Percentiles rank a stretch among this genome's conserved stretches.
These are phyloP conservation scores for Amanita molliuscula DNA, from an alignment of 768 basidiomycete genomes.

Conservation along the genomic window DNA sequence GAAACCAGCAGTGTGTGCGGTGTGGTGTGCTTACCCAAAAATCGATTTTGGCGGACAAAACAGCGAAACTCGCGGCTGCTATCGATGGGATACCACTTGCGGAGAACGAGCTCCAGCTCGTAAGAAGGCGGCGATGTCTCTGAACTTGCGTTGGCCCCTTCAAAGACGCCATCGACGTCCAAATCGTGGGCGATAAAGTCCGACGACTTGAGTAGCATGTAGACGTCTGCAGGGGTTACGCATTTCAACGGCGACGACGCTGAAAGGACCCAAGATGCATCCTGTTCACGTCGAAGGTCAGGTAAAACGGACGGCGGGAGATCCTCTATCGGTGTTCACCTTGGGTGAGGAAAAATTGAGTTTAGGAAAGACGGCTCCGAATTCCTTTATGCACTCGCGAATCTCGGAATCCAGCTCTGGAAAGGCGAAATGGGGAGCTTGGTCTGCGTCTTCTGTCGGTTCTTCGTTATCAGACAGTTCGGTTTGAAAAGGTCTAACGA, in stretches of 20 bases:
- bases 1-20: background rate
- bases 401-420: constrained; percentile 76
- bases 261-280: constrained; percentile 87
- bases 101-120: constrained; percentile 73
- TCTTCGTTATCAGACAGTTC: constrained; percentile 48
- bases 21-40: constrained; percentile 53
- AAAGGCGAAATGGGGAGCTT: constrained; percentile 45
- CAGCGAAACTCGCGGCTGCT: constrained; percentile 80
- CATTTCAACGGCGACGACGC: constrained; percentile 80
- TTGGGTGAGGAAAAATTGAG: constrained; percentile 94
- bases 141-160: constrained; percentile 27
- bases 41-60: constrained; percentile 64
- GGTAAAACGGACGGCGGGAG: background rate
- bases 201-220: constrained; percentile 85
- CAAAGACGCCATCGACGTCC: constrained; percentile 49
- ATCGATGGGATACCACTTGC: constrained; percentile 86
- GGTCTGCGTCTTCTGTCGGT: constrained; percentile 17
- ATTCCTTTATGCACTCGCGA: constrained; percentile 48
- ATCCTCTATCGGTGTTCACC: constrained; percentile 27
- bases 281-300: constrained; percentile 33
- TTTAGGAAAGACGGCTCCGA: constrained; percentile 88
- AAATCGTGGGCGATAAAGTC: constrained; percentile 84
- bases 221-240: constrained; percentile 81
- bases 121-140: constrained; percentile 22
- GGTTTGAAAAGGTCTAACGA: constrained; percentile 38